Percentiles rank a stretch among this genome's conserved stretches.
Evolutionary conservation across 2,329 filamentous ascomycete genomes (phyloP).

Genomic region (Cyclaneusma minus): DNA sequence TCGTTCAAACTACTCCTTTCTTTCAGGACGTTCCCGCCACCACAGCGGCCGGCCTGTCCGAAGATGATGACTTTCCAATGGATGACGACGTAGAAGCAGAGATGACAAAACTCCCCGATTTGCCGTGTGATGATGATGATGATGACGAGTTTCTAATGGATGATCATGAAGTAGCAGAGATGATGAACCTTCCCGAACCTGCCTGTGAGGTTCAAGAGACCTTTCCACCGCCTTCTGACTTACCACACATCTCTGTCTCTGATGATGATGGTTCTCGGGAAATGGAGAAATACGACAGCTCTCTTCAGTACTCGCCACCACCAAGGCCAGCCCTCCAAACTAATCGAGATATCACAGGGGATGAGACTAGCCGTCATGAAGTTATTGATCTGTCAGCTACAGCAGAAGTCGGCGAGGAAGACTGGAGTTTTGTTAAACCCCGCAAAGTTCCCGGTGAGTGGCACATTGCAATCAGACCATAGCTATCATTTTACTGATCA

Average conservation of each 20-base stretch:
- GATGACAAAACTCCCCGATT: no score
- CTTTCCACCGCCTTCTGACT: slow-evolving; percentile 9
- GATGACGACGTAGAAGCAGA: no score
- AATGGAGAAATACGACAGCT: slow-evolving; percentile 13
- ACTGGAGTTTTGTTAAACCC: slow-evolving; percentile 11
- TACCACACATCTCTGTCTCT: slow-evolving; percentile 6
- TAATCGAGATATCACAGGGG: neutral
- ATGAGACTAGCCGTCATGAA: slow-evolving; percentile 1
- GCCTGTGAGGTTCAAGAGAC: slow-evolving; percentile 6
- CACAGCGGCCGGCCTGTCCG: no score
- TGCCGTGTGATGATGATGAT: no score
- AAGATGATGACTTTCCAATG: no score
- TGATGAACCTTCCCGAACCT: slow-evolving; percentile 10
- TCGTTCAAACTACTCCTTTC: no score
- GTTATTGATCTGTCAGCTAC: no score
- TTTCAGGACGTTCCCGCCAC: no score
- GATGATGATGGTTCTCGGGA: slow-evolving; percentile 5
- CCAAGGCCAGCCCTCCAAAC: neutral
- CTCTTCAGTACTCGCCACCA: slow-evolving; percentile 14
- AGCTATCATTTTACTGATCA: neutral
- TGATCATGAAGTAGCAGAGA: slow-evolving; percentile 11
- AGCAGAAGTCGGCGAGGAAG: no score
- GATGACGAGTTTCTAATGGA: slow-evolving; percentile 15
- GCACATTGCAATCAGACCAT: slow-evolving; percentile 1
- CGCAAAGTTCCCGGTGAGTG: neutral